These are phyloP conservation scores for Trypanosoma vivax DNA, from an alignment of 208 protist genomes.

Conservation along the genomic window DNA sequence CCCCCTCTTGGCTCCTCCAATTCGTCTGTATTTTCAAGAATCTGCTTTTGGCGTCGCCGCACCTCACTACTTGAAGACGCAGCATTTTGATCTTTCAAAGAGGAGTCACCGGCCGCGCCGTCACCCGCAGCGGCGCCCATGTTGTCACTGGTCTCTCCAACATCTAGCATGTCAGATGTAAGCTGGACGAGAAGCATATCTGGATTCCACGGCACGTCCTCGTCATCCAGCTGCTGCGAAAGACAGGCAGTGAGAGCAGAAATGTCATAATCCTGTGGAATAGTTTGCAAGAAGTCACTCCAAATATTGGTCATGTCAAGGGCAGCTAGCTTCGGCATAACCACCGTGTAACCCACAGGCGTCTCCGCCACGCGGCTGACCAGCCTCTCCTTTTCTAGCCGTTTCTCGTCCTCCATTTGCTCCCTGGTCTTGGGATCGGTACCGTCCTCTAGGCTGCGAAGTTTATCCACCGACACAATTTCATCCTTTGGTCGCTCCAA, in stretches of 20 bases:
- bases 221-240: slow-evolving; percentile 65
- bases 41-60: slow-evolving; percentile 9
- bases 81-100: too few species aligned
- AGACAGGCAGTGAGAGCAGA: slow-evolving; percentile 73
- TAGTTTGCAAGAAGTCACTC: slow-evolving; percentile 55
- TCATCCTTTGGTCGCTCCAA: slow-evolving; percentile 9
- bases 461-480: slow-evolving; percentile 18
- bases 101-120: neutral
- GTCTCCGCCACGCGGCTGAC: slow-evolving; percentile 51
- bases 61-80: slow-evolving; percentile 6
- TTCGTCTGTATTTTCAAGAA: slow-evolving; percentile 10
- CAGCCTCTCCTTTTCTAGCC: slow-evolving; percentile 44
- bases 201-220: slow-evolving; percentile 82
- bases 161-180: slow-evolving; percentile 80
- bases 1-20: neutral
- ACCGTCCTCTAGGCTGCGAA: slow-evolving; percentile 41
- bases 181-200: slow-evolving; percentile 88
- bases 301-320: slow-evolving; percentile 65
- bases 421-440: slow-evolving; percentile 28
- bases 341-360: slow-evolving; percentile 54
- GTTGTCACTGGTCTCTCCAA: slow-evolving; percentile 31
- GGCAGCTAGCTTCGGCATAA: slow-evolving; percentile 70
- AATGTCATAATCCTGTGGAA: slow-evolving; percentile 76
- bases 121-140: neutral
- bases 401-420: slow-evolving; percentile 21